Conservation (phyloP, 2,329 filamentous ascomycete species). For the Zasmidium angulare region DNA sequence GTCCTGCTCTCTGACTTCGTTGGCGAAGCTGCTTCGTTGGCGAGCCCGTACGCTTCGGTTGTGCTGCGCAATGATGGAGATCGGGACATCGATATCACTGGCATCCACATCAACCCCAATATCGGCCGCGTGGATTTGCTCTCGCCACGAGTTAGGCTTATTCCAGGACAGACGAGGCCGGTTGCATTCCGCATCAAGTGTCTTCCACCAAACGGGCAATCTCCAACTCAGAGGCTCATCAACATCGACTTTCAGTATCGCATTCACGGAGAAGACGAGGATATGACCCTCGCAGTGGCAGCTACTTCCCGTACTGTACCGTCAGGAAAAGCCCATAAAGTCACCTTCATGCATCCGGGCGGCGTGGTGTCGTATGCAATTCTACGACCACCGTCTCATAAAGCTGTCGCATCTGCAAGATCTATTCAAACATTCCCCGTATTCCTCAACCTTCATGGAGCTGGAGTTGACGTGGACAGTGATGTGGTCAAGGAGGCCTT, state of each 20-base stretch:
- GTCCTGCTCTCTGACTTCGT: conserved; percentile 55
- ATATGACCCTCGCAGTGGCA: conserved; percentile 10
- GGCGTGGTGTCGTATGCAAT: conserved; percentile 59
- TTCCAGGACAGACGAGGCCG: conserved; percentile 44
- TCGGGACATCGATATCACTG: conserved; percentile 19
- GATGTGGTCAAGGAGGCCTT: conserved; percentile 48
- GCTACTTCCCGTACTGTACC: conserved; percentile 6
- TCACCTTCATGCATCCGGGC: conserved; percentile 56
- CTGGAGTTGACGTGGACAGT: conserved; percentile 56
- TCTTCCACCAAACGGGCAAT: conserved; percentile 11
- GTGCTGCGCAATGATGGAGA: conserved; percentile 46
- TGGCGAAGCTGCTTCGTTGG: conserved; percentile 41
- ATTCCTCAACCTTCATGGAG: conserved; percentile 56
- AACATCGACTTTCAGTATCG: conserved; percentile 20
- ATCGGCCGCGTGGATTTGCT: neutral
- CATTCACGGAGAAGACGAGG: conserved; percentile 8
- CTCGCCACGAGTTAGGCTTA: conserved; percentile 20
- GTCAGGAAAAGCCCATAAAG: conserved; percentile 44
- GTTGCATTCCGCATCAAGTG: conserved; percentile 39
- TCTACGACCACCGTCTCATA: conserved; percentile 52
- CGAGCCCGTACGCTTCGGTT: conserved; percentile 50
- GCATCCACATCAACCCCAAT: neutral
- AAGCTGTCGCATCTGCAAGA: conserved; percentile 32
- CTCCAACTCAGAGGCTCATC: neutral
- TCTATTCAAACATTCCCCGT: conserved; percentile 43